Base-by-base conservation (phyloP, 179 eudicot genomes). In the Pouteria campechiana region DNA sequence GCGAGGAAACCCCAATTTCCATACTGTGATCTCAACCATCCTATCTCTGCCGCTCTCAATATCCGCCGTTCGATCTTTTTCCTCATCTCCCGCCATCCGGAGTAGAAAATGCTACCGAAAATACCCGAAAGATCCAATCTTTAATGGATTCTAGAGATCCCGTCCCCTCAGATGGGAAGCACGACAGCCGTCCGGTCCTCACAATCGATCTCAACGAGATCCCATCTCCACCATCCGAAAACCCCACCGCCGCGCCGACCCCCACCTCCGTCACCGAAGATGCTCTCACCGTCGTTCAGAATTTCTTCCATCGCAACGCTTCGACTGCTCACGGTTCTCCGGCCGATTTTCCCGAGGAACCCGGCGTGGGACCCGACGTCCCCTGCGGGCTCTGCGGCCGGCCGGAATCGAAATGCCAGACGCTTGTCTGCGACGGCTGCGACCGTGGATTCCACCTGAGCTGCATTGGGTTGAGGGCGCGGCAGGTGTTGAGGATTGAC, bases 371-470 rank as follows among this genome's bases (percentile, higher is more conserved):
- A 27, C 15, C 3, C 3, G 37, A 8, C 10, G n/a, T 35, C 13
- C 18, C 41, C 1, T 77, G 84, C 48, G 55, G 40, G 19, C 64
- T 38, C 1, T 76, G 83, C 19, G 66, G 69, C 4, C 42, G 12
- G 6, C 41, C 34, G 44, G 64, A 28, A 41, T 40, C 10, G 25
- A 6, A 19, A 17, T 25, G 59, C 2, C 33, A 61, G 7, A 34
- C 38, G 7, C 60, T 56, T 43, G 59, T 69, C 0, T 77, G 84
- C 46, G 84, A 77, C 17, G 84, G 72, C 0, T 77, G 84, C 48
- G 84, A 77, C 57, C 69, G 79, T 9, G 74, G 67, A 13, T 77
- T 77, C 30, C 84, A 77, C 50, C 46, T 66, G 13, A 38, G 11
- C 3, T 77, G 84, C 36, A 54, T 58, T 0, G 77, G 72, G 11